Base-by-base conservation (phyloP, 345 rosid species). In the Camelina sativa region DNA sequence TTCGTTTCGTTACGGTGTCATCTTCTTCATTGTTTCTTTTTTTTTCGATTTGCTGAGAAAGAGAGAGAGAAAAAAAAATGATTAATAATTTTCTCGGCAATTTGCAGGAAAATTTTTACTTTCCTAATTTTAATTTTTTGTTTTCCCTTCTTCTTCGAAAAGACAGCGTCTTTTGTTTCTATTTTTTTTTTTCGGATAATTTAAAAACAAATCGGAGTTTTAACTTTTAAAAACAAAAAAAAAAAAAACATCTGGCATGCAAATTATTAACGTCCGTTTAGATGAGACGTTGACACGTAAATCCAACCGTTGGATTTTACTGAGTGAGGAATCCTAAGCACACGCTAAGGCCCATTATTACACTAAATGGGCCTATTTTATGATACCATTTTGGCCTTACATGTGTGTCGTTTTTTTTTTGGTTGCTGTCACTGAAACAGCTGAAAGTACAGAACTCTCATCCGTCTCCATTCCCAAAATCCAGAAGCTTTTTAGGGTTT, bases 281-380 rank as follows among this genome's bases (percentile, higher is more conserved):
- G 69, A 59, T 73, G 32, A 60, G 65, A 48, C 60, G 12, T 20
- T 62, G 74, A 76, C 83, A 80, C 77, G 83, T 80, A 63, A 44
- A 37, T 46, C 20, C 66, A 47, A 67, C 83, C 80, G 80, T 80
- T 76, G 75, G 83, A 80, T 80, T 77, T 51, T 13, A 28, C 20
- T 63, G 1, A 20, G 47, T 61, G 30, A 1, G 75, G 79, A 62
- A 76, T 76, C 76, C 76, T 25, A 76, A 76, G 80, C 30, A 28
- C 28, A 25, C 30, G 30, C 4, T 28, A 28, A 4, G 30, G 30
- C 30, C 30, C 30, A 28, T 28, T 28, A 28, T 28, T 28, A 28
- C 5, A 28, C 30, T 28, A 28, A 4, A 28, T 28, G 30, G 30
- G 30, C 30, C 30, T 28, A 28, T 28, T 28, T 4, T 28, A 28